Conservation (phyloP, 1,139 yeast species). For the Saccharomyces hybrid region DNA sequence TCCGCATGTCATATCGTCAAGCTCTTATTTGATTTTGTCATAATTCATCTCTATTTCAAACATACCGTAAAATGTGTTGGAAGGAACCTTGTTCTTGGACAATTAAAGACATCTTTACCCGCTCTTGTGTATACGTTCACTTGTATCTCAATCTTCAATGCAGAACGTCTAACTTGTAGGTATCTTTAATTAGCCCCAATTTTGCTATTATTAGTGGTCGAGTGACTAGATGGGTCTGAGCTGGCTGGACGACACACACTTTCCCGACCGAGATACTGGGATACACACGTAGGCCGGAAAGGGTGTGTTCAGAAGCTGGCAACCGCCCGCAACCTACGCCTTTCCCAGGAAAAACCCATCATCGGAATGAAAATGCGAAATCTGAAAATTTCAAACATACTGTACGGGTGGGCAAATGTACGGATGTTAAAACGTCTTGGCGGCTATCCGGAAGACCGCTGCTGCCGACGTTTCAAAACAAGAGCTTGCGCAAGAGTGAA, state of each 20-base stretch:
- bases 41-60: constrained; percentile 20
- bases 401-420: not conserved
- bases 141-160: not conserved
- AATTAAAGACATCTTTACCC: constrained; percentile 77
- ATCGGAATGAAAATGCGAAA: not conserved
- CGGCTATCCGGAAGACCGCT: too few species aligned
- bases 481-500: too few species aligned
- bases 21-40: not conserved
- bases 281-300: not conserved
- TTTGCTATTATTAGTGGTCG: not conserved
- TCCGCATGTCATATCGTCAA: not conserved
- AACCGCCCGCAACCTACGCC: not conserved
- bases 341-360: not conserved
- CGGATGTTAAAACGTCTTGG: not conserved
- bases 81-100: constrained; percentile 98
- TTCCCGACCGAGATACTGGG: not conserved
- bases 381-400: not conserved
- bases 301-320: not conserved
- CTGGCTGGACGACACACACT: not conserved
- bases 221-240: not conserved
- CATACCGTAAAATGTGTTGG: constrained; percentile 99
- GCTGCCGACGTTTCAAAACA: too few species aligned
- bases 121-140: constrained; percentile 8
- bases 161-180: not conserved
- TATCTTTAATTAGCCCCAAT: not conserved